These are phyloP conservation scores for Solanum chilense DNA, from an alignment of 257 asterid genomes.

Conservation along the genomic window DNA sequence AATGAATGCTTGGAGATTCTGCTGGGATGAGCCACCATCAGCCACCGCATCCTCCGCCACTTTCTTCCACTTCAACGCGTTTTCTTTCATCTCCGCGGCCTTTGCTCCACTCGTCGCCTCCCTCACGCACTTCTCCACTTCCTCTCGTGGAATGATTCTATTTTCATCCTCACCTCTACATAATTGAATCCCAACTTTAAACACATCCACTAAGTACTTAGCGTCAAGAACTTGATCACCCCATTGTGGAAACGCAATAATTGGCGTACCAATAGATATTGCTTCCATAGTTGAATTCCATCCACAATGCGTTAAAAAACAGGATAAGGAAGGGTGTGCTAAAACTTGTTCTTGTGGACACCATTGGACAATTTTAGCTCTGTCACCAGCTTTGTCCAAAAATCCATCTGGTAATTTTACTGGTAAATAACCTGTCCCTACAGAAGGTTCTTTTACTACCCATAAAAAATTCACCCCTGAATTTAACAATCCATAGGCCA, in stretches of 20 bases:
- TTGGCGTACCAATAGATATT: constrained; percentile 58
- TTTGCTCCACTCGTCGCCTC: constrained; percentile 28
- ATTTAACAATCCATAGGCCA: constrained; percentile 44
- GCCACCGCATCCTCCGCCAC: constrained; percentile 62
- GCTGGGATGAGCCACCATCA: constrained; percentile 52
- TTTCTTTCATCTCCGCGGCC: constrained; percentile 46
- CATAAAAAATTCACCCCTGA: constrained; percentile 50
- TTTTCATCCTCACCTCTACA: constrained; percentile 63
- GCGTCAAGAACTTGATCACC: constrained; percentile 92
- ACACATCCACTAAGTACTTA: constrained; percentile 63
- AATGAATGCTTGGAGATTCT: constrained; percentile 36
- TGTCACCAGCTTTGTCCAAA: constrained; percentile 37
- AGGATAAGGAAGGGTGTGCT: constrained; percentile 56
- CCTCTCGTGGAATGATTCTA: constrained; percentile 32
- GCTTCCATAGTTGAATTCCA: constrained; percentile 91
- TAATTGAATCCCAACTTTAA: constrained; percentile 49
- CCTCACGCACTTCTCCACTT: constrained; percentile 42
- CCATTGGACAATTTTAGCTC: constrained; percentile 60
- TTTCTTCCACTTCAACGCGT: constrained; percentile 55
- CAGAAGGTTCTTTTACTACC: constrained; percentile 44
- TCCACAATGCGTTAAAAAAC: constrained; percentile 80
- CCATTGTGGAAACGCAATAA: constrained; percentile 72
- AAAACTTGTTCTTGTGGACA: constrained; percentile 65
- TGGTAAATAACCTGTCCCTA: not conserved
- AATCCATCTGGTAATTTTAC: constrained; percentile 44